Percentiles rank a stretch among this genome's conserved stretches.
phyloP scores from a whole-genome alignment of 1,284 basidiomycete genomes.

The Flammula alnicola region DNA sequence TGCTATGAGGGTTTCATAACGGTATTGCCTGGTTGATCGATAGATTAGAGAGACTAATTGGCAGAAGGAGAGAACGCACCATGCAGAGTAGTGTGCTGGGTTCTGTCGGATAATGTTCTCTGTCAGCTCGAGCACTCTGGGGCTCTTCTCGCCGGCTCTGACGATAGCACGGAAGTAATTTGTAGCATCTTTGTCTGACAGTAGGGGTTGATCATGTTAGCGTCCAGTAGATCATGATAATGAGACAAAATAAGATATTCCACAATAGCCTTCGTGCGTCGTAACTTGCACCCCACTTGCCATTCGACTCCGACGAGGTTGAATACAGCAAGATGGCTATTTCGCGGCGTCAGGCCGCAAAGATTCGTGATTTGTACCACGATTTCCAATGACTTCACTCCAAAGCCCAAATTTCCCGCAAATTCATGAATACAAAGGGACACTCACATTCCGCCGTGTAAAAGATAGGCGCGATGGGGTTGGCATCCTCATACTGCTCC shows the following conservation, averaged over 20 bases:
- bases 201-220: not conserved
- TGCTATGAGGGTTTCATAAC: constrained; percentile 81
- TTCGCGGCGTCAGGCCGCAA: no score
- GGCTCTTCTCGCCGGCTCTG: constrained; percentile 74
- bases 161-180: constrained; percentile 89
- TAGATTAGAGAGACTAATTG: constrained; percentile 7
- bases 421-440: not conserved
- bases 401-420: no score
- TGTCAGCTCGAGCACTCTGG: constrained; percentile 83
- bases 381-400: no score
- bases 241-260: no score
- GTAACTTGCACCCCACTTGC: no score
- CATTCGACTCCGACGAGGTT: no score
- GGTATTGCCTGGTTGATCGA: constrained; percentile 77
- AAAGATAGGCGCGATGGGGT: constrained; percentile 87
- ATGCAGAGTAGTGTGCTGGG: constrained; percentile 93
- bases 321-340: no score
- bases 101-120: constrained; percentile 86
- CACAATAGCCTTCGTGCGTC: no score
- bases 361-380: no score
- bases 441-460: constrained; percentile 85
- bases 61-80: constrained; percentile 52
- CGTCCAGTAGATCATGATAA: no score
- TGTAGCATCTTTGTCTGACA: constrained; percentile 87
- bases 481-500: constrained; percentile 78